Percentiles rank a stretch among this genome's conserved stretches.
These are phyloP conservation scores for Taphrina sp. DNA, from an alignment of 1,139 yeast genomes.

Conservation along the genomic window DNA sequence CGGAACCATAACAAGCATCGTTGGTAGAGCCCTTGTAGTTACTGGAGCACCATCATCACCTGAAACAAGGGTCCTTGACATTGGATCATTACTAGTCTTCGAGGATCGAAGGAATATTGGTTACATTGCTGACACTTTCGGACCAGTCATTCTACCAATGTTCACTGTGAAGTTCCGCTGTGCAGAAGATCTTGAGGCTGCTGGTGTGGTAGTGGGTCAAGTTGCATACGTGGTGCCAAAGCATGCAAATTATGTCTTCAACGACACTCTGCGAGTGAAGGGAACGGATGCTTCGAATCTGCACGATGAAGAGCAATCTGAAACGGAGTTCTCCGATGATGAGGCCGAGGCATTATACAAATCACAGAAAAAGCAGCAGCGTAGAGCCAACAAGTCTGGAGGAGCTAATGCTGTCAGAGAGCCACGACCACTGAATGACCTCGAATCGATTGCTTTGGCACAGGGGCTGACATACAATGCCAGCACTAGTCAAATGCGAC, in stretches of 20 bases:
- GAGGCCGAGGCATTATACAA: constrained; percentile 38
- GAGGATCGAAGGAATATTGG: constrained; percentile 76
- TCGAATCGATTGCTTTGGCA: constrained; percentile 20
- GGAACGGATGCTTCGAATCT: constrained; percentile 96
- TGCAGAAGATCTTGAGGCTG: constrained; percentile 51
- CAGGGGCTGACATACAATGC: constrained; percentile 21
- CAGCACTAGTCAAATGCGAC: not conserved
- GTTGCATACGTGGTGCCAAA: constrained; percentile 76
- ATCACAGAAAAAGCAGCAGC: constrained; percentile 31
- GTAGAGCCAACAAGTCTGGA: constrained; percentile 23
- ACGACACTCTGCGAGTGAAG: constrained; percentile 67
- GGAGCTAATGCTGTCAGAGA: not conserved
- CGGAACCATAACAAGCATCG: constrained; percentile 69
- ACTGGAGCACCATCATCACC: constrained; percentile 79
- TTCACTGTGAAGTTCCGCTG: constrained; percentile 70
- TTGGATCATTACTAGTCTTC: constrained; percentile 75
- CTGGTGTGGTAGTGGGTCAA: constrained; percentile 54
- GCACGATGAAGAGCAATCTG: constrained; percentile 92
- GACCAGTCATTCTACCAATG: constrained; percentile 79
- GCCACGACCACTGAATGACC: constrained; percentile 23
- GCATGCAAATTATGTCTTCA: constrained; percentile 72
- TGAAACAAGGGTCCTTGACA: constrained; percentile 78
- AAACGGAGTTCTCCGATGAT: constrained; percentile 93
- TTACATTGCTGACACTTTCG: constrained; percentile 65
- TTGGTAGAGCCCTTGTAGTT: constrained; percentile 56